Percentiles rank a stretch among this genome's conserved stretches.
These are phyloP conservation scores for Epichloe sibirici DNA, from an alignment of 2,329 filamentous ascomycete species.

Conservation along the genomic window DNA sequence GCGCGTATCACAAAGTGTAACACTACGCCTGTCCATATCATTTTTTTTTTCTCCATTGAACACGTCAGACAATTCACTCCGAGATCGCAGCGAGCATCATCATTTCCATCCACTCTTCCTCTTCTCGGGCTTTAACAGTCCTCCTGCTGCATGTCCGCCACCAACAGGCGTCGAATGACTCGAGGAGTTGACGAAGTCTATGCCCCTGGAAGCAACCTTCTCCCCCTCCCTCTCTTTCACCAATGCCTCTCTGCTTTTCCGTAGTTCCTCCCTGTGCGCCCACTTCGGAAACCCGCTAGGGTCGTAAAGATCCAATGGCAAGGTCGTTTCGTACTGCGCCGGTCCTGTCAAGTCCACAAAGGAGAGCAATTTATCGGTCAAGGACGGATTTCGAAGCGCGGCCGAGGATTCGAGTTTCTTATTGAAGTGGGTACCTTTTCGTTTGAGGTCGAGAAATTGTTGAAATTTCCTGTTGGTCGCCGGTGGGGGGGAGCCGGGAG, in stretches of 20 bases:
- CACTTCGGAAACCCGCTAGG: slow-evolving; percentile 41
- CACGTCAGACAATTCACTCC: too few relatives aligned
- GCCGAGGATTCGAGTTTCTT: slow-evolving; percentile 54
- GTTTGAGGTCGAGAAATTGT: slow-evolving; percentile 66
- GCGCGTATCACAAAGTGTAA: neutral
- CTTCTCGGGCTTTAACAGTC: slow-evolving; percentile 18
- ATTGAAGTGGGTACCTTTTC: slow-evolving; percentile 68
- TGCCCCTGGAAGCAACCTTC: slow-evolving; percentile 25
- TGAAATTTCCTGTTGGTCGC: slow-evolving; percentile 54
- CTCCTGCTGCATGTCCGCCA: slow-evolving; percentile 9
- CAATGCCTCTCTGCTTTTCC: slow-evolving; percentile 33
- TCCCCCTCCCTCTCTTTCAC: slow-evolving; percentile 33
- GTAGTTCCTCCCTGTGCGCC: slow-evolving; percentile 39
- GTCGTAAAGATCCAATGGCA: slow-evolving; percentile 45
- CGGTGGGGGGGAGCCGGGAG: slow-evolving; percentile 46
- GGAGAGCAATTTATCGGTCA: slow-evolving; percentile 59
- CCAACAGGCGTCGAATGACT: slow-evolving; percentile 10
- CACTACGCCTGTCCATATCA: neutral
- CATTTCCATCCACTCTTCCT: slow-evolving; percentile 23
- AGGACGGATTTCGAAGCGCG: slow-evolving; percentile 57
- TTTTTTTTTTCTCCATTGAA: neutral
- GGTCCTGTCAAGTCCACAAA: slow-evolving; percentile 43
- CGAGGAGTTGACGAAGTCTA: slow-evolving; percentile 37
- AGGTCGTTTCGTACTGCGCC: slow-evolving; percentile 54
- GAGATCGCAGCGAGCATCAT: neutral